Evolutionary conservation across 768 basidiomycete species (phyloP), one percentile per base, ranked within the genome.

Genomic region (Termitomyces bulborhizus): DNA sequence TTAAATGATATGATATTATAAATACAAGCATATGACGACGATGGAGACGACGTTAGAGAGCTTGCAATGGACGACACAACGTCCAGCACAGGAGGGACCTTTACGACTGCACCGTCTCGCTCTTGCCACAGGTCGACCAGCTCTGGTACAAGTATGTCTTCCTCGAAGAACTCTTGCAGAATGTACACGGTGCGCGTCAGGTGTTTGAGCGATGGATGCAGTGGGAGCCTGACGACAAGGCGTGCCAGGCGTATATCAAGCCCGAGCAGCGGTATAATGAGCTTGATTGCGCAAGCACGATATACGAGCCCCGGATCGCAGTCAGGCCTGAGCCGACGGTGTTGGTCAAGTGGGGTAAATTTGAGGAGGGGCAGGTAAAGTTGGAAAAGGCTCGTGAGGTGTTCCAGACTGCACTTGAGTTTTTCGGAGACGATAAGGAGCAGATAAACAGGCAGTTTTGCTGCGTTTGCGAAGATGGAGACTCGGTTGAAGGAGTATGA

Each of bases 71-170:
- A n/a, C n/a, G n/a, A n/a, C 90, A 97, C 58, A 98, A 99, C 65
- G 92, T 99, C 51, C 90, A 96, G 65, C 97, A 98, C 62, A 86
- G 97, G 0, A 87, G 97, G 49, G 98, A 99, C 71, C 80, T 98
- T 24, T 98, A 91, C 69, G 97, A 99, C 75, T 85, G 97, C 60
- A 93, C 94, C 2, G 94, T 99, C 58, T 98, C 96, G 5, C 80
- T 98, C 1, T 84, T 99, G 26, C 97, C 97, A 9, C 87, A 97
- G 44, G 86, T 99, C 47, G 95, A 99, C 69, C 90, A 96, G 66
- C 80, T 99, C 6, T 98, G 97, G 97, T 98, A 98, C 82, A 98
- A 98, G 70, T 99, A 98, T 54, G 96, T 99, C 56, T 98, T 97
- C 71, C 83, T 99, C 52, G 97, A 99, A 67, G 97, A 99, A 68